Evolutionary conservation across 2,329 filamentous ascomycete genomes (phyloP).

Genomic region (Taxawa tesnikishii): DNA sequence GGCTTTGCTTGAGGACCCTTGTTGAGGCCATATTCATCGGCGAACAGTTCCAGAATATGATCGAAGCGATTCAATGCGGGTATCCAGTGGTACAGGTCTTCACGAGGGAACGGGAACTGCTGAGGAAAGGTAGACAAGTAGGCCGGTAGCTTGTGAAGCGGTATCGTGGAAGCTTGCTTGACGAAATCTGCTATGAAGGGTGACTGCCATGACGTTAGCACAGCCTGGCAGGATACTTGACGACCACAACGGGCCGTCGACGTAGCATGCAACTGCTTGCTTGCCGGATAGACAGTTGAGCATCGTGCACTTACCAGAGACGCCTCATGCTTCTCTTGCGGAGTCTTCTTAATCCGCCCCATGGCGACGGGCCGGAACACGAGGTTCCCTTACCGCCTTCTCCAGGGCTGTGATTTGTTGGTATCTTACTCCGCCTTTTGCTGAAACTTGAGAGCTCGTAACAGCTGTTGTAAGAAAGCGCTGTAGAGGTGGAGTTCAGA

Average conservation of each 20-base stretch:
- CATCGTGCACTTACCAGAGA: slow-evolving; percentile 28
- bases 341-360: slow-evolving; percentile 44
- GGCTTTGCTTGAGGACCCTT: slow-evolving; percentile 69
- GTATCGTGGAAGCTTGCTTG: slow-evolving; percentile 51
- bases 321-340: slow-evolving; percentile 40
- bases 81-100: slow-evolving; percentile 98
- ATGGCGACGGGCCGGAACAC: slow-evolving; percentile 21
- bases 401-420: slow-evolving; percentile 2
- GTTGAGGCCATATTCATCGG: slow-evolving; percentile 64
- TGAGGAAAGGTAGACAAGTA: slow-evolving; percentile 71
- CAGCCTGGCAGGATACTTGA: too few relatives aligned
- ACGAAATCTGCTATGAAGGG: slow-evolving; percentile 78
- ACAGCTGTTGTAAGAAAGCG: too few relatives aligned
- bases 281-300: slow-evolving; percentile 3
- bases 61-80: slow-evolving; percentile 89
- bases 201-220: slow-evolving; percentile 46
- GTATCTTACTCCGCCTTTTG: too few relatives aligned
- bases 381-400: slow-evolving; percentile 2
- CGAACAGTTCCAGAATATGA: slow-evolving; percentile 70
- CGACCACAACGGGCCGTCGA: too few relatives aligned
- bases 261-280: neutral
- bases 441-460: too few relatives aligned
- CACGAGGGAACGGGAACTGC: slow-evolving; percentile 88
- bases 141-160: slow-evolving; percentile 64
- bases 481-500: too few relatives aligned